Percentiles rank a stretch among this genome's conserved stretches.
Evolutionary conservation across 2,329 filamentous ascomycete genomes (phyloP).

Genomic region (Alternaria gaisen): DNA sequence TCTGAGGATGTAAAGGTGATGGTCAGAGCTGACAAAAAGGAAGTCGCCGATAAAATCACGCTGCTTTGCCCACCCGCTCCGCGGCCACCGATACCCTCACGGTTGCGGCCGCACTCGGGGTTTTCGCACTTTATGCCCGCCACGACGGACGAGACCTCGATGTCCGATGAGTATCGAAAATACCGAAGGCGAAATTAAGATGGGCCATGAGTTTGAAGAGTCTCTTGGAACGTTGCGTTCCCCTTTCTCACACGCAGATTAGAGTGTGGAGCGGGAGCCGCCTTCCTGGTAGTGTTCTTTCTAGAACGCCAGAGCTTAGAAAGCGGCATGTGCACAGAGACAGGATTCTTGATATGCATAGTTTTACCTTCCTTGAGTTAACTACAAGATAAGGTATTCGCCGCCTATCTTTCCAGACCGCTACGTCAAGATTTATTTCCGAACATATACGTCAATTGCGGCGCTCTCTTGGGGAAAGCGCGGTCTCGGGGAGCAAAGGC

Average conservation of each 20-base stretch:
- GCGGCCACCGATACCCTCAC: not conserved
- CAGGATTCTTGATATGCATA: not conserved
- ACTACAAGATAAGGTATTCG: not conserved
- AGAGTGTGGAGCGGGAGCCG: not conserved
- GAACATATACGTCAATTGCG: not conserved
- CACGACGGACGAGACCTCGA: not conserved
- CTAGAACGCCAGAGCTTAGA: not conserved
- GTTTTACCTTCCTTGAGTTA: not conserved
- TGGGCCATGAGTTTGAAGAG: not conserved
- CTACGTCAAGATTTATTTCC: not conserved
- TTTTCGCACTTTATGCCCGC: not conserved
- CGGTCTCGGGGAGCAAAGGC: conserved; percentile 2
- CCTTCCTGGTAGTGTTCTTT: not conserved
- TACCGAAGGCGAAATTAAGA: not conserved
- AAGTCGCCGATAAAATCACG: not conserved
- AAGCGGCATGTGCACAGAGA: not conserved
- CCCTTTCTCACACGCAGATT: not conserved
- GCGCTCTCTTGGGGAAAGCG: not conserved
- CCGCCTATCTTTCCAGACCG: not conserved
- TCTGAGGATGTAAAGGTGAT: not conserved
- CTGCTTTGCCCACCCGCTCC: not conserved
- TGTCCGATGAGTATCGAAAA: not conserved
- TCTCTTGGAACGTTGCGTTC: not conserved
- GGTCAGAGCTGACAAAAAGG: not conserved
- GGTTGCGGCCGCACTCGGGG: not conserved